These are phyloP conservation scores for Penicillium lagena DNA, from an alignment of 495 filamentous ascomycete species.

Conservation along the genomic window DNA sequence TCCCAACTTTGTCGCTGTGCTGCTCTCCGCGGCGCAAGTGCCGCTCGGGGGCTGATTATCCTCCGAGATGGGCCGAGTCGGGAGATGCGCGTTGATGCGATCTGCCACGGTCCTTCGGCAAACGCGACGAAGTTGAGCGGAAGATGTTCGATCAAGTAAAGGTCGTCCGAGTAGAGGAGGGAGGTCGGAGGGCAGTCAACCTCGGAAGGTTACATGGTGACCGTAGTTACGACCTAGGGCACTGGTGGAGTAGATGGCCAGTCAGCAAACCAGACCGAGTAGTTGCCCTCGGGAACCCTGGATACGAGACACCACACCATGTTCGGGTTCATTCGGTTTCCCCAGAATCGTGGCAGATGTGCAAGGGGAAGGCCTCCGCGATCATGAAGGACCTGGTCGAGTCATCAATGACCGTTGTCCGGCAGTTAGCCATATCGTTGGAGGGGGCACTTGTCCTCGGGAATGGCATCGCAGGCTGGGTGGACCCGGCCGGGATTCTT, in stretches of 20 bases:
- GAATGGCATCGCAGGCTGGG: slow-evolving; percentile 2
- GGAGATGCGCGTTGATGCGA: not conserved
- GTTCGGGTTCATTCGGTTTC: slow-evolving; percentile 12
- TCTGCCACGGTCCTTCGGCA: not conserved
- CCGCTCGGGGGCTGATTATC: slow-evolving; percentile 10
- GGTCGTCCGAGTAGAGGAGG: too few species aligned
- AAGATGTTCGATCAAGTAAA: too few species aligned
- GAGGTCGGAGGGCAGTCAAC: too few species aligned
- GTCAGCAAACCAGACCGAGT: slow-evolving; percentile 1
- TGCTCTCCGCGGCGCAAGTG: slow-evolving; percentile 14
- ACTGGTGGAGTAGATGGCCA: slow-evolving; percentile 13
- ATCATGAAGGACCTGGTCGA: not conserved
- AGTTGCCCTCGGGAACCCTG: slow-evolving; percentile 24
- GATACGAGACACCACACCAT: not conserved
- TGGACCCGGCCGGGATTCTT: slow-evolving; percentile 14
- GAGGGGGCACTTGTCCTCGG: not conserved
- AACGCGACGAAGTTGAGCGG: not conserved
- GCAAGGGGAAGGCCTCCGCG: not conserved
- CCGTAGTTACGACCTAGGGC: not conserved
- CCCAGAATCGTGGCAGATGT: slow-evolving; percentile 1
- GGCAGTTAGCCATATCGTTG: slow-evolving; percentile 3
- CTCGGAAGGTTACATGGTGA: too few species aligned
- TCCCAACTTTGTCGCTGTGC: not conserved
- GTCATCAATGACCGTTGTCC: slow-evolving; percentile 1
- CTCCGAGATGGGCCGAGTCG: slow-evolving; percentile 3